Evolutionary conservation across 345 rosid species (phyloP).

Genomic region (Capsella bursapastoris): DNA sequence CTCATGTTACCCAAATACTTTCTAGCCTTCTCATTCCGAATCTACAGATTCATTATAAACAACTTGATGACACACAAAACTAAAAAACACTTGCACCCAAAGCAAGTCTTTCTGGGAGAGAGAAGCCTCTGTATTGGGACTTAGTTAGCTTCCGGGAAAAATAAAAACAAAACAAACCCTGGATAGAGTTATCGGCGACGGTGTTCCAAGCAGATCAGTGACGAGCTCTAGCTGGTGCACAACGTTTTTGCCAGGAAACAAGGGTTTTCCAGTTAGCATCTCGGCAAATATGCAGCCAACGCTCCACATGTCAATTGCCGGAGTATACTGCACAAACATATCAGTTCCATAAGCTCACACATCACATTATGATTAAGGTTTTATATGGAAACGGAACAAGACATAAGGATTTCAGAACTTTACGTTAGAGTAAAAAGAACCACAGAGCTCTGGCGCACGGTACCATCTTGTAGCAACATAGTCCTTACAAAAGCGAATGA

Average conservation of each 20-base stretch:
- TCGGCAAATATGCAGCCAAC: conserved; percentile 98
- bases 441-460: conserved; percentile 99
- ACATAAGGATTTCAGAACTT: conserved; percentile 16
- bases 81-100: conserved; percentile 38
- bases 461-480: conserved; percentile 99
- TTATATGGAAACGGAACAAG: conserved; percentile 2
- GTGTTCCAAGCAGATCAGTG: conserved; percentile 97
- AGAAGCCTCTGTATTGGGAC: conserved; percentile 44
- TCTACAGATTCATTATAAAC: conserved; percentile 58
- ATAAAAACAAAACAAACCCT: conserved; percentile 63
- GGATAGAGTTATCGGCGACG: conserved; percentile 72
- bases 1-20: conserved; percentile 82
- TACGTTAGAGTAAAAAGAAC: conserved; percentile 93
- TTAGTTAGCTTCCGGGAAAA: conserved; percentile 38
- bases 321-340: conserved; percentile 80
- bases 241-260: conserved; percentile 98
- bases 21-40: conserved; percentile 94
- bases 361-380: not conserved
- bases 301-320: conserved; percentile 98
- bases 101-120: conserved; percentile 44
- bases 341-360: conserved; percentile 21
- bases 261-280: conserved; percentile 84
- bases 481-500: conserved; percentile 66
- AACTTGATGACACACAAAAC: conserved; percentile 36
- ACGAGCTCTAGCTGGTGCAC: conserved; percentile 88